These are phyloP conservation scores for Cordyceps militaris DNA, from an alignment of 2,329 filamentous ascomycete genomes.

Conservation along the genomic window DNA sequence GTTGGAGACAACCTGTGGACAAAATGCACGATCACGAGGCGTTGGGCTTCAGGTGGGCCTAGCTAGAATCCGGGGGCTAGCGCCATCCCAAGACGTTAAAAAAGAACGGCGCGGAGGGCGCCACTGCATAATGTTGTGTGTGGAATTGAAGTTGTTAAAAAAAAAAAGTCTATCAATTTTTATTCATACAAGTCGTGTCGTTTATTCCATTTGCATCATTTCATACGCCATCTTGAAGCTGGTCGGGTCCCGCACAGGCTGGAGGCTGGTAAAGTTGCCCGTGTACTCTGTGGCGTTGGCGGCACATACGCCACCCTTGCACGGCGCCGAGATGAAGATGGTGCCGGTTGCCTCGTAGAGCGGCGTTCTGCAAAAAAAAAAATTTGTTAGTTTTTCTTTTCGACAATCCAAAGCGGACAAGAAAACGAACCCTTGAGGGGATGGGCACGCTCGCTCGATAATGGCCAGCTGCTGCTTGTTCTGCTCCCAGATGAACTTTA, in stretches of 20 bases:
- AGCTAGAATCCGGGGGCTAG: constrained; percentile 1
- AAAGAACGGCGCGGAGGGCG: background rate
- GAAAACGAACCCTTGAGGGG: constrained; percentile 28
- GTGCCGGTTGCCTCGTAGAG: constrained; percentile 16
- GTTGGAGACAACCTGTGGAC: background rate
- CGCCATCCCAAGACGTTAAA: background rate
- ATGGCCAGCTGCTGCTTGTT: constrained; percentile 29
- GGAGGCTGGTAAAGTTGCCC: constrained; percentile 12
- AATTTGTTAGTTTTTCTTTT: background rate
- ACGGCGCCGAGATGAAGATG: constrained; percentile 14
- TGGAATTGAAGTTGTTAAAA: background rate
- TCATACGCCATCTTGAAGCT: constrained; percentile 10
- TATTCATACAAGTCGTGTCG: background rate
- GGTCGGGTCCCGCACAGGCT: constrained; percentile 12
- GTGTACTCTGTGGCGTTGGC: constrained; percentile 13
- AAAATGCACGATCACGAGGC: constrained; percentile 4
- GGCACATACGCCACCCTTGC: constrained; percentile 5
- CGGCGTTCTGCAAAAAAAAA: constrained; percentile 8
- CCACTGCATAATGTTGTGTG: background rate
- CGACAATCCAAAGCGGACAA: background rate
- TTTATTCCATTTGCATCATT: constrained; percentile 3
- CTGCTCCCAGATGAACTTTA: constrained; percentile 37
- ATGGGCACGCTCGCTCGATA: constrained; percentile 38
- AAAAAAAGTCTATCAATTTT: background rate
- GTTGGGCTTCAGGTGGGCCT: constrained; percentile 7